These are phyloP conservation scores for Arthrobotrys conoides DNA, from an alignment of 2,329 filamentous ascomycete species.

Conservation along the genomic window DNA sequence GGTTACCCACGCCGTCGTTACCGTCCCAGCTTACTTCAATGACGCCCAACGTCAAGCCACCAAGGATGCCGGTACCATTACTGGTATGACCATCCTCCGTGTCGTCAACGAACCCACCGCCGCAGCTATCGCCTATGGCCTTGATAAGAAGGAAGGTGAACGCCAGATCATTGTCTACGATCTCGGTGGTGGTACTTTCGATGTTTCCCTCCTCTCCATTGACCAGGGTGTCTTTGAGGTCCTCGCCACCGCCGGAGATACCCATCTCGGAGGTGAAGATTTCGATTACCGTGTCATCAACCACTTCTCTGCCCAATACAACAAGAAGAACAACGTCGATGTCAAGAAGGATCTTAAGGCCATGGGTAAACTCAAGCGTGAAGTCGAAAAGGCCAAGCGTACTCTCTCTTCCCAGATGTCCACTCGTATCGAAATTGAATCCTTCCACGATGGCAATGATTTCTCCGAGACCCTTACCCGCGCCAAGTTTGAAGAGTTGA, in stretches of 20 bases:
- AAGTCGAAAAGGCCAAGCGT: conserved; percentile 99
- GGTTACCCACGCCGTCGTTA: conserved; percentile 89
- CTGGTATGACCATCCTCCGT: conserved; percentile 93
- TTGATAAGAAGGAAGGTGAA: conserved; percentile 87
- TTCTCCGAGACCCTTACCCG: conserved; percentile 98
- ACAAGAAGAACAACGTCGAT: conserved; percentile 96
- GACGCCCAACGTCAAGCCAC: conserved; percentile 97
- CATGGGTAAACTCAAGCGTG: conserved; percentile 99
- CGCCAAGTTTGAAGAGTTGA: conserved; percentile 99
- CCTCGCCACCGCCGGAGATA: conserved; percentile 93
- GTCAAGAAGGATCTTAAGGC: conserved; percentile 95
- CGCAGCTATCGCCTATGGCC: conserved; percentile 92
- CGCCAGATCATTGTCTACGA: conserved; percentile 93
- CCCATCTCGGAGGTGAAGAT: conserved; percentile 97
- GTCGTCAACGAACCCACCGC: conserved; percentile 97
- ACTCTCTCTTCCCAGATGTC: conserved; percentile 95
- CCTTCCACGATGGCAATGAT: conserved; percentile 95
- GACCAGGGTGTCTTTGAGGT: conserved; percentile 96
- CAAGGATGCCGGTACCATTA: conserved; percentile 93
- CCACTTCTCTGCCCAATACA: conserved; percentile 96
- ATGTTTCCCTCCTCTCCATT: conserved; percentile 92
- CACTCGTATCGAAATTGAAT: conserved; percentile 94
- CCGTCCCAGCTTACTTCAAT: conserved; percentile 98
- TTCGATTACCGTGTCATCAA: conserved; percentile 98
- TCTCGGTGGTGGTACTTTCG: conserved; percentile 93